Base-by-base conservation (phyloP, 192 early-diverging fungal genomes). In the Chytriomyces hyalinus region DNA sequence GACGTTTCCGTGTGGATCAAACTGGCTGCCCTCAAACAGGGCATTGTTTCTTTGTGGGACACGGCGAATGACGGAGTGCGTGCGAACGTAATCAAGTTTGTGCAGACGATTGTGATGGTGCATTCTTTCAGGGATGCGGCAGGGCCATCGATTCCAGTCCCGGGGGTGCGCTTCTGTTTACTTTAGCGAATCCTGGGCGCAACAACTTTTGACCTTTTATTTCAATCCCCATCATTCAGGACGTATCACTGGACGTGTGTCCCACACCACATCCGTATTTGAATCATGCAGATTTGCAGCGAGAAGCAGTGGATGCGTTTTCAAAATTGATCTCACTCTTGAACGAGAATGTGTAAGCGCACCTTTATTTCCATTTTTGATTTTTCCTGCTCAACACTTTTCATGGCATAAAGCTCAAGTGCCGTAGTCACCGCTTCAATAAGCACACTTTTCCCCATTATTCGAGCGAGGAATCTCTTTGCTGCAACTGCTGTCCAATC, bases 371-470 rank as follows among this genome's bases (percentile, higher is more conserved):
- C 24, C 61, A 17, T 9, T n/a, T 47, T 46, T 57, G n/a, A 13
- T 67, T 36, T 36, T 36, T 36, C 4, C 3, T 36, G 36, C 36
- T 36, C 36, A 36, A 36, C 36, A 36, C 36, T 36, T 36, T 36
- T 36, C 36, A 36, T 36, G 36, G 36, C 28, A 22, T 20, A 44
- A 50, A 85, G 80, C 7, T 53, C 84, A 6, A 75, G 76, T 20
- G 84, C 77, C 22, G 43, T 80, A 6, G 63, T 81, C 6, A 82
- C 82, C 24, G 80, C 82, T 6, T 68, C 82, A n/a, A 79, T 86
- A 61, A 82, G 82, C 61, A 74, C 76, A 20, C 49, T 86, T 45
- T 59, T 82, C 24, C 73, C 79, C 26, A 74, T 86, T 45, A 74
- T 65, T 49, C 67, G 67, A 44, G 20, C 59, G 6, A 28, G 85